Conservation (phyloP, 176 grass and related monocot species). For the barley (Hordeum vulgare) region DNA sequence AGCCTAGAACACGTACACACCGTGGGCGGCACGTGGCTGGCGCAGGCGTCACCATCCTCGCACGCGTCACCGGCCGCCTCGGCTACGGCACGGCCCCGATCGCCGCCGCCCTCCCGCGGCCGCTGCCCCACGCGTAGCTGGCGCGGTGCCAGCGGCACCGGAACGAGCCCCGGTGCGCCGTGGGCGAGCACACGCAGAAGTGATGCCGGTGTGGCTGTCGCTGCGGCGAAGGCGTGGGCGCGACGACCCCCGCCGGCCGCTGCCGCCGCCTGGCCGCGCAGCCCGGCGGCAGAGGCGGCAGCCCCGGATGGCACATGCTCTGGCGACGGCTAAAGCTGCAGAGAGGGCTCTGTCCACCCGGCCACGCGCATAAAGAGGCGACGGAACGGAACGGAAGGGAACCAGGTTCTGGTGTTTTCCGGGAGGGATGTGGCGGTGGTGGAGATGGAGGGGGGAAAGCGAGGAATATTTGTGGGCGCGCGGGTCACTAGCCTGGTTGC, state of each 20-base stretch:
- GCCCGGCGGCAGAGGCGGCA: conserved; percentile 44
- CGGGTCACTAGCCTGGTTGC: background rate
- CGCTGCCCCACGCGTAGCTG: conserved; percentile 27
- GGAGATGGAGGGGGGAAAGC: background rate
- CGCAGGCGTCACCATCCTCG: background rate
- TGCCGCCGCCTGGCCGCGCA: conserved; percentile 19
- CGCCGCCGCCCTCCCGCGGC: background rate
- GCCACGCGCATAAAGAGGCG: background rate
- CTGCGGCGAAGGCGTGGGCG: background rate
- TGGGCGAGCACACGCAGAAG: conserved; percentile 52
- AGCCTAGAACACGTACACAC: background rate
- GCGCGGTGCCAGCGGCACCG: conserved; percentile 60
- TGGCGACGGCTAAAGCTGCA: background rate
- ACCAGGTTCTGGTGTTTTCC: conserved; percentile 1
- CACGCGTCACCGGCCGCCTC: background rate
- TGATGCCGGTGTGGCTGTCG: background rate
- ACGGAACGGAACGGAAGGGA: background rate
- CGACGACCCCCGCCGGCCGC: background rate
- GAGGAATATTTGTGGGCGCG: conserved; percentile 41
- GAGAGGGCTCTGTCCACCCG: background rate
- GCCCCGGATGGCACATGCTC: conserved; percentile 47
- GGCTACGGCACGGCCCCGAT: background rate
- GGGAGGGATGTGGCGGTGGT: background rate
- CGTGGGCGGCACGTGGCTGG: background rate
- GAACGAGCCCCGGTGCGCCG: conserved; percentile 61